phyloP scores from a whole-genome alignment of 1,284 basidiomycete species.

The Trichosporon coremiiforme region DNA sequence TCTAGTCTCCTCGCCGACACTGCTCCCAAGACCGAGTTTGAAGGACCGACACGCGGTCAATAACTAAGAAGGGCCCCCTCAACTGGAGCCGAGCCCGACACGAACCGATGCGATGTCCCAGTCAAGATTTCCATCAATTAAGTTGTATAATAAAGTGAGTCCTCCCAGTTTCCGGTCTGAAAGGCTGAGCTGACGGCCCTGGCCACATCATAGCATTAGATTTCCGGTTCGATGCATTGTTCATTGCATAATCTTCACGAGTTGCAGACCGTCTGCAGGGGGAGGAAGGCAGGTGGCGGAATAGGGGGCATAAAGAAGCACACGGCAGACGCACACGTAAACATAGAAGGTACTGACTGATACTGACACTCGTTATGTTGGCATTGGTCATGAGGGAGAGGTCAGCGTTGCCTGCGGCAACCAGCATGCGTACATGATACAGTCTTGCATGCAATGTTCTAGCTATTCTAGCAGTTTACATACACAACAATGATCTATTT shows the following conservation, averaged over 20 bases:
- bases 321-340: too few relatives aligned
- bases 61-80: too few relatives aligned
- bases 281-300: not conserved
- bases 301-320: too few relatives aligned
- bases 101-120: too few relatives aligned
- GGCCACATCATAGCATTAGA: not conserved
- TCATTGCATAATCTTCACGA: not conserved
- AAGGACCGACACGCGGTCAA: too few relatives aligned
- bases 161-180: not conserved
- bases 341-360: not conserved
- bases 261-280: not conserved
- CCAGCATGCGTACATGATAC: constrained; percentile 6
- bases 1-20: too few relatives aligned
- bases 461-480: constrained; percentile 1
- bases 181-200: not conserved
- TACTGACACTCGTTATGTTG: too few relatives aligned
- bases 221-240: constrained; percentile 6
- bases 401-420: too few relatives aligned
- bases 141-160: not conserved
- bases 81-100: too few relatives aligned
- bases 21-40: too few relatives aligned
- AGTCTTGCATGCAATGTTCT: constrained; percentile 3
- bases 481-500: not conserved
- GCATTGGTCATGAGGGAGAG: too few relatives aligned
- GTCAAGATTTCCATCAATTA: too few relatives aligned